Conservation (phyloP, 2,329 filamentous ascomycete genomes). For the Tothia fuscella region DNA sequence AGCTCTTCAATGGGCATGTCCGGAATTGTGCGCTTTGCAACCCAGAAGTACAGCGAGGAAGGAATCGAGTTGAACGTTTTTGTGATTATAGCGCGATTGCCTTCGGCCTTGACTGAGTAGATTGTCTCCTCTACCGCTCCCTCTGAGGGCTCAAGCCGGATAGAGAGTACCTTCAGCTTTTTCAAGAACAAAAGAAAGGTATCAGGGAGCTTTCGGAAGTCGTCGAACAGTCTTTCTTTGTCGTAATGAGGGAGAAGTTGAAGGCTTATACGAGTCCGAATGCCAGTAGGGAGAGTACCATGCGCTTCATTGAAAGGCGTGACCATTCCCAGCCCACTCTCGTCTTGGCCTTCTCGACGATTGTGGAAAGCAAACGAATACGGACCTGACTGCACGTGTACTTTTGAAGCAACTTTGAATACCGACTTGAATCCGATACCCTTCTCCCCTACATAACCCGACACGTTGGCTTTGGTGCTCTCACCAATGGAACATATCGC, state of each 20-base stretch:
- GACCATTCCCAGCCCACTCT: constrained; percentile 41
- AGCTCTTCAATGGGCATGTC: constrained; percentile 1
- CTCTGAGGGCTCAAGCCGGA: background rate
- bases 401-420: constrained; percentile 23
- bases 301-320: constrained; percentile 25
- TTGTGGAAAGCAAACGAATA: constrained; percentile 29
- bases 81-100: background rate
- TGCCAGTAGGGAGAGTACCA: constrained; percentile 7
- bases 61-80: background rate
- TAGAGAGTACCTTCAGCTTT: constrained; percentile 9
- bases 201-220: constrained; percentile 5
- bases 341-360: constrained; percentile 15
- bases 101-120: background rate
- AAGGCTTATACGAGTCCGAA: constrained; percentile 16
- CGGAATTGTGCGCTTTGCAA: background rate
- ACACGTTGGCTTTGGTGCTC: constrained; percentile 23
- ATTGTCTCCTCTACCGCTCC: background rate
- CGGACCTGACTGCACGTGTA: constrained; percentile 28
- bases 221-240: background rate
- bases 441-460: constrained; percentile 25
- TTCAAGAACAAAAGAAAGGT: constrained; percentile 10
- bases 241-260: constrained; percentile 5
- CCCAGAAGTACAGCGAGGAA: background rate
- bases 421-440: constrained; percentile 28
- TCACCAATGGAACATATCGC: constrained; percentile 27